Evolutionary conservation across 169 alveolate species (phyloP).

Genomic region (Pseudocohnilembus persalinus): DNA sequence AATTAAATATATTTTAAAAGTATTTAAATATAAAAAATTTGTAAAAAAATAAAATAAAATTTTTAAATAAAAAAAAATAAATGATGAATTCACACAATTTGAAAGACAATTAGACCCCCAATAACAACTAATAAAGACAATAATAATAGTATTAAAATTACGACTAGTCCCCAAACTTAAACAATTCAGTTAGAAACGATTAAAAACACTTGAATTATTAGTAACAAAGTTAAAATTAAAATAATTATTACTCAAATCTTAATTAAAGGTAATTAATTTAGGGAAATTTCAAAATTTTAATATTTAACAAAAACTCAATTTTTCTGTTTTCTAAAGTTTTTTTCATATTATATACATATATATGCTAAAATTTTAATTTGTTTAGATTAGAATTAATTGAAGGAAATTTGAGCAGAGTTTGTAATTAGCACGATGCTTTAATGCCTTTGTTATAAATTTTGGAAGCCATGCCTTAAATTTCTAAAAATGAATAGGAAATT

Average conservation of each 20-base stretch:
- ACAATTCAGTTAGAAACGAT: neutral
- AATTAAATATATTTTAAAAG: no score
- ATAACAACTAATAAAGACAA: no score
- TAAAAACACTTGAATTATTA: neutral
- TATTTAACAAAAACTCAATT: neutral
- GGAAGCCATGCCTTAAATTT: constrained; percentile 8
- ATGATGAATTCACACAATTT: no score
- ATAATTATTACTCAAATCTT: no score
- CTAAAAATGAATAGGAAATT: constrained; percentile 1
- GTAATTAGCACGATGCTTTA: constrained; percentile 24
- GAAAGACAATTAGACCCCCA: no score
- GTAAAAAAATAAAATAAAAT: no score
- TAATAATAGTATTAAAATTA: no score
- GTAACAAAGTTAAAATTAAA: neutral
- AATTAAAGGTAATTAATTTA: neutral
- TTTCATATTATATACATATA: neutral
- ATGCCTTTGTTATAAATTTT: constrained; percentile 4
- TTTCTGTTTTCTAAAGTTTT: neutral
- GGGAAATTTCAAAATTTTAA: no score
- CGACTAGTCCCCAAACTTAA: neutral
- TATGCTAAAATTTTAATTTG: no score
- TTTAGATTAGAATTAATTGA: constrained; percentile 15
- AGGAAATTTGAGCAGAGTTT: constrained; percentile 18
- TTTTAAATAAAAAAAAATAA: no score
- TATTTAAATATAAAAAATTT: no score